Conservation (phyloP, 2,329 filamentous ascomycete genomes). For the Cladophialophora yegresii region DNA sequence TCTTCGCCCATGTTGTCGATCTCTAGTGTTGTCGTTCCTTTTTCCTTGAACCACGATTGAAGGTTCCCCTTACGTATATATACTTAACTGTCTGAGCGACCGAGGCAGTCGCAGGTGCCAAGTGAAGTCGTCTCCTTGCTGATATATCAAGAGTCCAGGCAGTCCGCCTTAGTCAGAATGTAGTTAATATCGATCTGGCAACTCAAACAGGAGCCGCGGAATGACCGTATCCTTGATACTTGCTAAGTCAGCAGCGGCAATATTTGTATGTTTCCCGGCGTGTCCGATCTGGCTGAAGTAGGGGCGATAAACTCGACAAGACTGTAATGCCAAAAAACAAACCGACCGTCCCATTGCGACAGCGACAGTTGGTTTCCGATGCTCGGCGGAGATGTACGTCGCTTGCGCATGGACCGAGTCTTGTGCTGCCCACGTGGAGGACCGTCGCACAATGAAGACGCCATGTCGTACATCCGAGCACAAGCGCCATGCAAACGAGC, state of each 20-base stretch:
- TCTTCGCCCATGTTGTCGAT: conserved; percentile 17
- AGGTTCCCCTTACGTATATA: neutral
- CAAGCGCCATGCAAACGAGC: neutral
- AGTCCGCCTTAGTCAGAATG: neutral
- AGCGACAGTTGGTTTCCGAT: neutral
- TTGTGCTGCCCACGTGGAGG: neutral
- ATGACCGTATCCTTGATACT: neutral
- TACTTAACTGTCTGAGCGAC: neutral
- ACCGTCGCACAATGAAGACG: neutral
- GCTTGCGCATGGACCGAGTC: neutral
- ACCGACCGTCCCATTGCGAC: neutral
- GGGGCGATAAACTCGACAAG: neutral
- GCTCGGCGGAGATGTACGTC: neutral
- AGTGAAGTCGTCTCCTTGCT: neutral
- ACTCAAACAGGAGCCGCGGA: neutral
- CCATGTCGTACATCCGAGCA: neutral
- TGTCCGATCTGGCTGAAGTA: neutral
- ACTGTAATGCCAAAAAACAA: neutral
- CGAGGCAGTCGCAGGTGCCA: neutral
- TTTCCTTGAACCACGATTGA: neutral
- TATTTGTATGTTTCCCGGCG: neutral
- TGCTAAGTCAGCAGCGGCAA: neutral
- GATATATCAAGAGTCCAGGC: conserved; percentile 3
- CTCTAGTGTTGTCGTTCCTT: neutral
- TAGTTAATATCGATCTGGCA: neutral